Evolutionary conservation across 345 rosid genomes (phyloP), one percentile per base, ranked within the genome.

Genomic region (Gossypium herbaceum): DNA sequence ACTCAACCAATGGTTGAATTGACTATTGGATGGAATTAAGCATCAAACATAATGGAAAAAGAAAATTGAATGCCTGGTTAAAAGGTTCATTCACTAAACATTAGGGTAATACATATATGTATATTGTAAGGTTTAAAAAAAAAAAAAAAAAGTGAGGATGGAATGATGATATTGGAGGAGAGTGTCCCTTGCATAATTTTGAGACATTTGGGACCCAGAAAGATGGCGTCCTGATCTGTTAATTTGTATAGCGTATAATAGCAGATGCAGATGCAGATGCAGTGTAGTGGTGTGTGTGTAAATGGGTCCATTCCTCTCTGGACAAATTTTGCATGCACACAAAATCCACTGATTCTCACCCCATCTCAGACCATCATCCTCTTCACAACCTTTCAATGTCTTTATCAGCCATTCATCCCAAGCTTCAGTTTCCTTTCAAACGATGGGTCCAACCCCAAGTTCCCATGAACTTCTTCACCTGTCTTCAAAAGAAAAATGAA

Each of bases 191-290:
- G 67, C 64, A 84, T 80, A 58, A 80, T 80, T 76, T 74, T n/a
- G 59, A 72, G 84, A 80, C 79, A 76, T 59, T 17, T 27, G 76
- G 84, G 85, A 13, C 88, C 88, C 84, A 75, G 22, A 68, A 82
- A 85, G 88, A 85, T 85, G 85, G 84, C 75, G 78, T 52, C 75
- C 58, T 77, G 84, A 85, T 25, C 44, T 64, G 85, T 69, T 78
- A 71, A 73, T 80, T 68, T 52, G 27, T 68, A 55, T 71, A 73
- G 73, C 27, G 68, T 17, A 62, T 34, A 6, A 34, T 4, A 47
- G 51, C 51, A 47, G 51, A 9, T 82, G 85, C 71, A 77, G 62
- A 75, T 79, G 51, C 51, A 47, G 51, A 9, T 82, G 85, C 71
- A 77, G 62, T 78, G 80, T 79, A 77, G 60, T 57, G 82, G 56